Evolutionary conservation across 495 filamentous ascomycete genomes (phyloP).

Genomic region (Bombardia bombarda): DNA sequence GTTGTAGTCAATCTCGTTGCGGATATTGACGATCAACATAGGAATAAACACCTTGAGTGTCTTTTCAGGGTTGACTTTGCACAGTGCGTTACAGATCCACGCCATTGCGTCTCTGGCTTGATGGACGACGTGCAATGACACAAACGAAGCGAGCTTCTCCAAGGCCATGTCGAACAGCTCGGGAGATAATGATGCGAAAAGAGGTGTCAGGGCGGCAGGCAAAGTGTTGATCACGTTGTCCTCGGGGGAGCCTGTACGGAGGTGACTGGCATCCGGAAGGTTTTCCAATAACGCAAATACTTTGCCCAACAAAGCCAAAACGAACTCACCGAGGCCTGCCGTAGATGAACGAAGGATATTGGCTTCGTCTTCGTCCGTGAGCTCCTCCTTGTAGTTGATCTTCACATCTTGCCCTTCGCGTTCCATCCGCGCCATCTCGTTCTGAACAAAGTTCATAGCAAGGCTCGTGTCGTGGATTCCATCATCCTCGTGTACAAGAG

Average conservation of each 20-base stretch:
- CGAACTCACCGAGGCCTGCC: slow-evolving; percentile 84
- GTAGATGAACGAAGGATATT: slow-evolving; percentile 94
- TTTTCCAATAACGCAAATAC: slow-evolving; percentile 96
- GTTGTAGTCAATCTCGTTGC: slow-evolving; percentile 94
- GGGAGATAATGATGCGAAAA: slow-evolving; percentile 86
- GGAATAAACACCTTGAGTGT: slow-evolving; percentile 84
- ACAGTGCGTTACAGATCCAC: slow-evolving; percentile 92
- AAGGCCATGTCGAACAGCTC: slow-evolving; percentile 88
- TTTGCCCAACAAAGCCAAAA: slow-evolving; percentile 80
- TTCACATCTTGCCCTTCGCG: slow-evolving; percentile 73
- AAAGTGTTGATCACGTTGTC: slow-evolving; percentile 96
- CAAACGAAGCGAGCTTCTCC: slow-evolving; percentile 85
- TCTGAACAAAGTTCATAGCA: slow-evolving; percentile 88
- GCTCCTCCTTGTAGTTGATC: slow-evolving; percentile 74
- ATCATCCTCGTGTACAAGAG: slow-evolving; percentile 63
- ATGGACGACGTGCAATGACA: slow-evolving; percentile 93
- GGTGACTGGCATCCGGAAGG: slow-evolving; percentile 77
- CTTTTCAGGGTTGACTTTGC: slow-evolving; percentile 91
- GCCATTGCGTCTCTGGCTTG: slow-evolving; percentile 98
- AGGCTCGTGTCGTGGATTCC: slow-evolving; percentile 68
- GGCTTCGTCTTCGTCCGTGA: slow-evolving; percentile 80
- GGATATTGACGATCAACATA: slow-evolving; percentile 81
- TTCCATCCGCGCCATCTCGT: slow-evolving; percentile 90
- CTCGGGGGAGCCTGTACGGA: slow-evolving; percentile 85
- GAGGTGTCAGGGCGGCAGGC: slow-evolving; percentile 81